A percentile compares a stretch with the other conserved stretches of the same genome.
Evolutionary conservation across 1,284 basidiomycete species (phyloP).

Genomic region (Ganoderma meredithae): DNA sequence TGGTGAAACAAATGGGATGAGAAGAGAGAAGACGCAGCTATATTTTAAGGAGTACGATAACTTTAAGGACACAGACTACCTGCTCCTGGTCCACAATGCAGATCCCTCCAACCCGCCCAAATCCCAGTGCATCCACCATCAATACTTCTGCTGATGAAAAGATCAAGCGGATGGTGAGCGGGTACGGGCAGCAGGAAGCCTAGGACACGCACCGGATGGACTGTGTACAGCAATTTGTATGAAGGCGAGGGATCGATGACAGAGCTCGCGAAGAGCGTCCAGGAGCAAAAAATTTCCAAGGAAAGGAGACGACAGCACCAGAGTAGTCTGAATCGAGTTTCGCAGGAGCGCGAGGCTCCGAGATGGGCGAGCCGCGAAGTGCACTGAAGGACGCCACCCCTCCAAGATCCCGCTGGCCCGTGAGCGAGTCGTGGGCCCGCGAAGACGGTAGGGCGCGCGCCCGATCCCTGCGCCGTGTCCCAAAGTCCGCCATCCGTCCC

Average conservation of each 20-base stretch:
- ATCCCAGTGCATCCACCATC: background rate
- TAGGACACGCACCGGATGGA: background rate
- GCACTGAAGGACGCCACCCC: conserved; percentile 52
- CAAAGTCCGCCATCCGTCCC: conserved; percentile 38
- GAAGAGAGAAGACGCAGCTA: conserved; percentile 2
- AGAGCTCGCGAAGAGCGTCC: conserved; percentile 37
- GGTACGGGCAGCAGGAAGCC: background rate
- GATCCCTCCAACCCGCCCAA: background rate
- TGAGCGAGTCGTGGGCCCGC: conserved; percentile 26
- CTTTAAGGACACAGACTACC: background rate
- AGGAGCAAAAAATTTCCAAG: conserved; percentile 37
- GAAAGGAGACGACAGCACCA: conserved; percentile 47
- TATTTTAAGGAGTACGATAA: background rate
- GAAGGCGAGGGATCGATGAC: conserved; percentile 22
- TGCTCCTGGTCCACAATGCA: background rate
- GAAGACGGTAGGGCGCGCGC: conserved; percentile 31
- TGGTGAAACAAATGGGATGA: background rate
- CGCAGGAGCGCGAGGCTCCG: conserved; percentile 37
- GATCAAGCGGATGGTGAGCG: background rate
- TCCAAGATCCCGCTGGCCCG: conserved; percentile 17
- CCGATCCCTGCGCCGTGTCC: conserved; percentile 45
- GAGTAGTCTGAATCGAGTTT: conserved; percentile 69
- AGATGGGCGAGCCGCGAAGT: conserved; percentile 54
- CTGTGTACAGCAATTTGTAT: background rate
- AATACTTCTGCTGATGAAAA: background rate